These are phyloP conservation scores for Hymenochaete sp. DNA, from an alignment of 1,284 basidiomycete genomes.

Conservation along the genomic window DNA sequence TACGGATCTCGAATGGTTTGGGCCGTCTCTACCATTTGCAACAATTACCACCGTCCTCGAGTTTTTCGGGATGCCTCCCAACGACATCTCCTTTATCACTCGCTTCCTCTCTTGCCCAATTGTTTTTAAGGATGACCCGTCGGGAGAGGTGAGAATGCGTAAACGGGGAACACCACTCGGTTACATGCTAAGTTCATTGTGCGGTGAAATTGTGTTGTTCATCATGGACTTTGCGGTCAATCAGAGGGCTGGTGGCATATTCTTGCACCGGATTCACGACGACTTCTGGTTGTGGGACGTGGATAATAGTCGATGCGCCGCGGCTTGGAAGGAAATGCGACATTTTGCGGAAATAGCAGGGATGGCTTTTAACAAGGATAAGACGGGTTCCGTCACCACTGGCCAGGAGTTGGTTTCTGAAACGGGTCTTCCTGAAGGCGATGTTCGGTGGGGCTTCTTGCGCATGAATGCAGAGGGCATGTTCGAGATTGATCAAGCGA, in stretches of 20 bases:
- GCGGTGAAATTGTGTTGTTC: constrained; percentile 33
- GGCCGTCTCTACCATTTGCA: constrained; percentile 34
- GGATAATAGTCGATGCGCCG: constrained; percentile 25
- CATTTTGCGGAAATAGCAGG: constrained; percentile 29
- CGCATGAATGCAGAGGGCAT: constrained; percentile 25
- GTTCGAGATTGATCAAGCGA: constrained; percentile 33
- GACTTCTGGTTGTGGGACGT: constrained; percentile 35
- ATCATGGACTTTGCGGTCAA: constrained; percentile 39
- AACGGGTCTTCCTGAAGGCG: constrained; percentile 27
- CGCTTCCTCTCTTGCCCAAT: constrained; percentile 28
- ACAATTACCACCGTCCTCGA: constrained; percentile 32
- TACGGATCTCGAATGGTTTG: constrained; percentile 38
- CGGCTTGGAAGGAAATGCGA: constrained; percentile 33
- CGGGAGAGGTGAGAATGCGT: constrained; percentile 6
- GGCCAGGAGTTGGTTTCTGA: constrained; percentile 17
- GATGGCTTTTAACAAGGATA: constrained; percentile 30
- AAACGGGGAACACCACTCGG: constrained; percentile 19
- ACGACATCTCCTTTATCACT: constrained; percentile 31
- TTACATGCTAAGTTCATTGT: constrained; percentile 28
- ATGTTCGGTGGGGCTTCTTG: constrained; percentile 36
- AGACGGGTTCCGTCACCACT: constrained; percentile 33
- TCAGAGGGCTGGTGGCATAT: constrained; percentile 30
- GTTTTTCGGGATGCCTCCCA: constrained; percentile 32
- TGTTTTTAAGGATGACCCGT: constrained; percentile 16
- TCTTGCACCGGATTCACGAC: constrained; percentile 34